Base-by-base conservation (phyloP, 2,329 filamentous ascomycete genomes). In the Rhinocladiella similis region DNA sequence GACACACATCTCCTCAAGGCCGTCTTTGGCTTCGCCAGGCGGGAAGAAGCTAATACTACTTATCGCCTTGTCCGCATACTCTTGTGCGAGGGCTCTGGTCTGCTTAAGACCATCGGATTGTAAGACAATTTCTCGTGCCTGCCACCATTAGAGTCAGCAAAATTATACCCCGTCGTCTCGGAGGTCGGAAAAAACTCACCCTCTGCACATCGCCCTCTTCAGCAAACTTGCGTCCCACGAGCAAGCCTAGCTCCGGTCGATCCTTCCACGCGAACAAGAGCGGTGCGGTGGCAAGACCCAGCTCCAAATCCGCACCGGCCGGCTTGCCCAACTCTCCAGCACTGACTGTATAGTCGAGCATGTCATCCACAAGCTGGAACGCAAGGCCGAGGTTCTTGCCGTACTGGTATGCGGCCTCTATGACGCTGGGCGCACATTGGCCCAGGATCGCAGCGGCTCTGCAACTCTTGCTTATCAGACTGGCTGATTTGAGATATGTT, bases 281-380 rank as follows among this genome's bases (percentile, higher is more conserved):
- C 14, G 94, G 94, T 12, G 94, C 94, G 12, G 94, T 99, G 42
- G 94, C 94, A 55, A 99, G 81, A 3, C 94, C 94, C 27, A 99
- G 78, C 74, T 97, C 91, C 60, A 99, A 74, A 74, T 99, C 94
- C 27, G 94, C 94, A 39, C 93, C 94, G 4, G 93, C 90, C 2
- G 94, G 94, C 76, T 99, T 99, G 20, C 94, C 94, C 41, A 99
- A 77, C 71, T 97, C 91, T 57, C 84, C 82, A 41, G 86, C 91
- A 53, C 83, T 91, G 60, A 91, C 84, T 0, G 94, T 97, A 72
- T 97, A 99, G 73, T 99, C 94, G 66, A 99, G 80, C 88, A 99
- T 90, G 71, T 99, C 94, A 70, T 99, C 94, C 14, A 99, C 93
- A 9, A 99, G 82, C 79, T 99, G 94, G 76, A 99, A 99, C 1